Base-by-base conservation (phyloP, 495 filamentous ascomycete genomes). In the Penicillium nucicola region DNA sequence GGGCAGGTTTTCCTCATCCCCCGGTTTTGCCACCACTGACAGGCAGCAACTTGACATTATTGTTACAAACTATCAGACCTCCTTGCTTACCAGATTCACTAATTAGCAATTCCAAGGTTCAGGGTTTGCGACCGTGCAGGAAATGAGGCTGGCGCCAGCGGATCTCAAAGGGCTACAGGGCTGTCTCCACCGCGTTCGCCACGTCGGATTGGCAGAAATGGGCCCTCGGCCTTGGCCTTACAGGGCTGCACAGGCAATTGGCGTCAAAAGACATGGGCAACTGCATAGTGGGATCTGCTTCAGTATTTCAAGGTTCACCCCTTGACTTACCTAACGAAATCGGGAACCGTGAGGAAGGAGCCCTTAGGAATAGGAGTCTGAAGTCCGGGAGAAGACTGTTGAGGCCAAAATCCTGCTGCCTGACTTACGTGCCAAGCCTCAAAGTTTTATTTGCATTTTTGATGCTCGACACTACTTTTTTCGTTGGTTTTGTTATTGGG, bases 21-120 rank as follows among this genome's bases (percentile, higher is more conserved):
- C 40, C 14, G 10, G 1, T 43, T 43, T 54, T 34, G 57, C 42
- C 39, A 52, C 43, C 28, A 41, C 43, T 47, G 28, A 53, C 33
- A 42, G n/a, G 38, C 38, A 14, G 10, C 4, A 37, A 1, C 9
- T 31, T 41, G 2, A 23, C 18, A 40, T 33, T 18, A 12, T 22
- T 35, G 8, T 8, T 31, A 37, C 33, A 18, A 28, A 4, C 10
- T 9, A 28, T 14, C 25, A 9, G 5, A 28, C 25, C 25, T 28
- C 25, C 25, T 28, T 28, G 7, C 25, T 28, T 22, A 5, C 20
- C 2, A 22, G 20, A 22, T 22, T 22, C 5, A 22, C 20, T 22
- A 22, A 2, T 22, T n/a, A n/a, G n/a, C n/a, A 23, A 7, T 4
- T 23, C 25, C 7, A 6, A 28, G 7, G 7, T 9, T 28, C 5